Conservation (phyloP, 2,329 filamentous ascomycete species). For the Beauveria sp. region DNA sequence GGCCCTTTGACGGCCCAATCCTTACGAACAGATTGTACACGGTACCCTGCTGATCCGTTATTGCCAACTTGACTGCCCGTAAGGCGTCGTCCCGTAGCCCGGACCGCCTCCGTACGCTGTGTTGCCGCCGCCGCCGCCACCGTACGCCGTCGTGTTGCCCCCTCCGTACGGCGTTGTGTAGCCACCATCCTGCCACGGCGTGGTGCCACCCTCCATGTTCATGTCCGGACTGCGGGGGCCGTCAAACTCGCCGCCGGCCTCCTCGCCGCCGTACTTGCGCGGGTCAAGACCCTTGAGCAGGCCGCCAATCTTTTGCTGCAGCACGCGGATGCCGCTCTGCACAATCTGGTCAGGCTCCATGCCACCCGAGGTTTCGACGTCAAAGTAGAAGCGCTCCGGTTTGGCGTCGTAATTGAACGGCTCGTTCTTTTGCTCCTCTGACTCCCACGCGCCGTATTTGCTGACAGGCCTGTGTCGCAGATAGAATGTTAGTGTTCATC, state of each 20-base stretch:
- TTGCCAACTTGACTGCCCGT: constrained; percentile 44
- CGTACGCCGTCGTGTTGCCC: constrained; percentile 55
- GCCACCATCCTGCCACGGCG: constrained; percentile 54
- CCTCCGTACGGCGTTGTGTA: constrained; percentile 62
- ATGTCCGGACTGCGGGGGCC: constrained; percentile 59
- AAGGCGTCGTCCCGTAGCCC: constrained; percentile 28
- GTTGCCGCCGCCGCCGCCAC: constrained; percentile 32
- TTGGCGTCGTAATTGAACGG: constrained; percentile 86
- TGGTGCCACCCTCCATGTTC: constrained; percentile 50
- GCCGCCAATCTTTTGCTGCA: constrained; percentile 83
- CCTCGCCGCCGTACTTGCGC: constrained; percentile 43
- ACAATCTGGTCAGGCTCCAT: constrained; percentile 87
- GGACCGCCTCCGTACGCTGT: constrained; percentile 36
- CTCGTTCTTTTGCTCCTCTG: constrained; percentile 69
- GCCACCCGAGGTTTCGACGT: constrained; percentile 82
- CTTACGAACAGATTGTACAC: not conserved
- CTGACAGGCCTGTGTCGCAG: constrained; percentile 59
- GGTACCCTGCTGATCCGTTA: constrained; percentile 17
- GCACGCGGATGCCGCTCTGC: constrained; percentile 75
- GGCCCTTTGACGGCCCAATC: not conserved
- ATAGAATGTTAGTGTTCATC: no score
- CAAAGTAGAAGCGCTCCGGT: constrained; percentile 82
- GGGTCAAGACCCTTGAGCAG: constrained; percentile 56
- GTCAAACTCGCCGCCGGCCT: constrained; percentile 48
- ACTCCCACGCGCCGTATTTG: constrained; percentile 71